Base-by-base conservation (phyloP, 176 grass and related monocot species). In the Thinopyrum elongatum region DNA sequence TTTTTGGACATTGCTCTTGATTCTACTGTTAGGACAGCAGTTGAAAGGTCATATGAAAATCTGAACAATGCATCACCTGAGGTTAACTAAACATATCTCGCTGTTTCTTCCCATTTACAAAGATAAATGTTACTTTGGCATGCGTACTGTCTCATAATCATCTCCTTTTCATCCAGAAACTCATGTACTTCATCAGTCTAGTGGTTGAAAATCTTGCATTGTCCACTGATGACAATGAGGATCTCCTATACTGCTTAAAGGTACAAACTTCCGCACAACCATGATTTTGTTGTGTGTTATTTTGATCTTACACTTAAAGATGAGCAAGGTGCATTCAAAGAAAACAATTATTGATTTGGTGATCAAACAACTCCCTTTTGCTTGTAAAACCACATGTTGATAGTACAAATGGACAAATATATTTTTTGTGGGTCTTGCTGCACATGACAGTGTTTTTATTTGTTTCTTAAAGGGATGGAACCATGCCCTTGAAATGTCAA, bases 1-100 rank as follows among this genome's bases (percentile, higher is more conserved):
- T 98, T 98, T 89, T 92, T 98, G 86, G 95, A 98, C 84, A 88
- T 95, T 80, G 89, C 95, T 84, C 93, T 98, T 88, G 95, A 98
- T 86, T 95, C 93, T 77, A 93, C 95, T 76, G 92, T 98, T 44
- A 93, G 95, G 73, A 95, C 95, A 89, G 91, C 89, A 90, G 78
- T 92, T 83, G 95, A 98, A 83, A 95, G 95, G 66, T 90, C 84
- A 83, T 98, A 95, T 63, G 93, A 90, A 57, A 84, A 95, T 47
- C 77, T 98, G 63, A 93, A 92, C 38, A 70, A 82, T 87, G 93
- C 89, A 85, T 77, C 85, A 65, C 89, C 91, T 36, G 80, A 93
- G 95, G 95, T 98, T 63, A 51, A 35, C 60, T 81, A 42, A 36
- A 71, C 2, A 65, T 28, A 29, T 82, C 49, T 22, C 10, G 1